Evolutionary conservation across 257 asterid species (phyloP), one percentile per base, ranked within the genome.

Genomic region (Jacaranda copaia): DNA sequence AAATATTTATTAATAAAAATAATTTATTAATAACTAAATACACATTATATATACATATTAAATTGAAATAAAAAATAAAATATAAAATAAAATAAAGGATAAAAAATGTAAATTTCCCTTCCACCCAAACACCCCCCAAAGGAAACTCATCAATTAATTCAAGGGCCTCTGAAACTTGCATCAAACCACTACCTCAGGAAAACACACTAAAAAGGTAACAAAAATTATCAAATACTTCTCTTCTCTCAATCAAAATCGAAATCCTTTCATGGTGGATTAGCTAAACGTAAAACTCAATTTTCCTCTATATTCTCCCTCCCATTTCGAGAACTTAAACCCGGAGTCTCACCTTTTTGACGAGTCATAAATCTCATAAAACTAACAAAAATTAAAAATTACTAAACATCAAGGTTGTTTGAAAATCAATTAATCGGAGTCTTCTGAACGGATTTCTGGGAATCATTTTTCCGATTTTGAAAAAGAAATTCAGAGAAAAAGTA

Each of bases 211-310:
- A 8, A 73, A 73, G 64, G 16, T 18, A 73, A 6, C 43, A 11
- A 45, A 53, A 48, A 79, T 55, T 61, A 55, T 13, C 61, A 20
- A 35, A 43, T 73, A 42, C 80, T 73, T 73, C 73, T 81, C 85
- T 74, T 77, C 85, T 15, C 70, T 55, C 74, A 65, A 68, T 78
- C 85, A 74, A 74, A 73, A 74, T 77, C 80, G 39, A 60, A 73
- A 82, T 53, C 77, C 85, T 45, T 69, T 39, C 60, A 53, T 73
- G 81, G 83, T 18, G 84, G 89, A 75, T 83, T 80, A 70, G 82
- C 80, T 80, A 77, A 74, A 80, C 89, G 66, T 81, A 70, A 78
- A 55, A 15, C 85, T 80, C 76, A 82, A 77, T 74, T 85, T 65
- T 75, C 39, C 51, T 55, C 79, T 25, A 19, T 73, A 64, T 82